Evolutionary conservation across 2,329 filamentous ascomycete species (phyloP), one percentile per base, ranked within the genome.

Genomic region (Cucurbitaria berberidis): DNA sequence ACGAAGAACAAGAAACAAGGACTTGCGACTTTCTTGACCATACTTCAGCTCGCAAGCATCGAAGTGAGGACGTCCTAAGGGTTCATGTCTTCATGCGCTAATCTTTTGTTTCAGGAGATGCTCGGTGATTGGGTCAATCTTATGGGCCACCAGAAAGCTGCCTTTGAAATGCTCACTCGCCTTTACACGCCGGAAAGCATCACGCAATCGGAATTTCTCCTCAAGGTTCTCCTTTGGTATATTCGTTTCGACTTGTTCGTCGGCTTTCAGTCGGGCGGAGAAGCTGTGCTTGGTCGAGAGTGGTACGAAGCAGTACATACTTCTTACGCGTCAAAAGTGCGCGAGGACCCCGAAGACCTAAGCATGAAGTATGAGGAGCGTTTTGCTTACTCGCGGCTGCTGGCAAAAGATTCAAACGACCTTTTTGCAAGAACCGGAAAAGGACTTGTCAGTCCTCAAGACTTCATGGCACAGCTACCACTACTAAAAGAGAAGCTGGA

Each of bases 51-150:
- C 44, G 92, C 93, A 49, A 96, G 91, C 3, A 95, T 97, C 50
- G 95, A 99, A 84, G 92, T 96, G 81, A 68, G 79, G 59, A 16
- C 26, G 10, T 26, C 32, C 27, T 42, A 18, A 18, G 18, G 15
- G 10, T 5, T 13, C n/a, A 4, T 15, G 13, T 1, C 8, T 30
- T 10, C 6, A 7, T 30, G 19, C 22, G 43, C 62, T 66, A 36
- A 66, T 44, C 45, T 43, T 49, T 43, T 18, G 50, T 45, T 22
- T 45, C 66, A 96, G 91, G 95, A 98, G 76, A 96, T 92, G 66
- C 82, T 98, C 40, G 95, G 95, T 11, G 95, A 99, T 71, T 98
- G 92, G 92, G 86, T 96, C 47, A 97, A 96, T 66, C 81, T 98
- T 15, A 88, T 95, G 76, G 90, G 92, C 19, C 95, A 98, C 72